phyloP scores from a whole-genome alignment of 345 rosid species.

The Citrus sp. region DNA sequence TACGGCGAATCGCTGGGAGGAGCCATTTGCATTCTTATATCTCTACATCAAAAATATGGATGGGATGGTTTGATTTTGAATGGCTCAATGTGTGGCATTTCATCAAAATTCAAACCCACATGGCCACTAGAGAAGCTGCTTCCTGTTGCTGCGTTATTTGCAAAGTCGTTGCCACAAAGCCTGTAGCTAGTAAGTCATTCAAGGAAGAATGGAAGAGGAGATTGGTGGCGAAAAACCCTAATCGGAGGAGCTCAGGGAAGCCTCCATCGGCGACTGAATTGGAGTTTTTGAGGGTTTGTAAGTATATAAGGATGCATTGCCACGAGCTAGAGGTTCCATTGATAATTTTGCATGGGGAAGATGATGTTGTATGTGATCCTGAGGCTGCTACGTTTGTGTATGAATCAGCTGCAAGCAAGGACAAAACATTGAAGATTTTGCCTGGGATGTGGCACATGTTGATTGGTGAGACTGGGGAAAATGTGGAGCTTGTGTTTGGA shows the following conservation, averaged over 20 bases:
- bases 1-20: conserved; percentile 38
- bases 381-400: conserved; percentile 14
- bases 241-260: conserved; percentile 18
- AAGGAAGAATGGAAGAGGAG: conserved; percentile 33
- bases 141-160: conserved; percentile 22
- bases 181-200: conserved; percentile 18
- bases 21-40: conserved; percentile 23
- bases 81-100: conserved; percentile 34
- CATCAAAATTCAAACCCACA: conserved; percentile 26
- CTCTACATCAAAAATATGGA: conserved; percentile 13
- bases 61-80: conserved; percentile 34
- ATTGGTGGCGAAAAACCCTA: conserved; percentile 16
- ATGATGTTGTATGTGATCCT: conserved; percentile 22
- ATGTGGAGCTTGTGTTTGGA: conserved; percentile 26
- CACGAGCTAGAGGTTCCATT: conserved; percentile 22
- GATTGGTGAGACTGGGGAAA: conserved; percentile 23
- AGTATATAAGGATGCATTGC: conserved; percentile 19
- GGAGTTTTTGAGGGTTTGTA: conserved; percentile 28
- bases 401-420: conserved; percentile 24
- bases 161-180: conserved; percentile 17
- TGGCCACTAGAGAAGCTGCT: conserved; percentile 28
- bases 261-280: conserved; percentile 22
- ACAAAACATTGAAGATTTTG: conserved; percentile 23
- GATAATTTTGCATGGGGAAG: conserved; percentile 22
- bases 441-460: conserved; percentile 30